A percentile compares a stretch with the other conserved stretches of the same genome.
phyloP scores from a whole-genome alignment of 306 rosid genomes.

The Quercus engelmannii region DNA sequence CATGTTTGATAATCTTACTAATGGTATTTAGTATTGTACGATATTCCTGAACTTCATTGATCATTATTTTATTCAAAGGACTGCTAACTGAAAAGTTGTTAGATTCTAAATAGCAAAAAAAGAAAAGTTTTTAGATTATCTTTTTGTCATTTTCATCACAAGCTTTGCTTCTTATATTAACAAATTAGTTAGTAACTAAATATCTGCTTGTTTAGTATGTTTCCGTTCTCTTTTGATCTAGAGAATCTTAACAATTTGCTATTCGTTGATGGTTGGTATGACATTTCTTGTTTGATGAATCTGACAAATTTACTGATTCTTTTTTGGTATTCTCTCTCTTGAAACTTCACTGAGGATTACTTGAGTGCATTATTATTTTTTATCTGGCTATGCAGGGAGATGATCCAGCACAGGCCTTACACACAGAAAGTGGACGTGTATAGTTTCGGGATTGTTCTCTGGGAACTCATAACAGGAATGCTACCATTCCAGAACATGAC shows the following conservation, averaged over 20 bases:
- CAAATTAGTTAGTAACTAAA: background rate
- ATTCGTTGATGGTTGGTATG: background rate
- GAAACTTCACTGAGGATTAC: background rate
- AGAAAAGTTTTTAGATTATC: too few relatives aligned
- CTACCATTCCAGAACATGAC: constrained; percentile 99
- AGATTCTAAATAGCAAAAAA: too few relatives aligned
- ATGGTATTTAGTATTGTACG: too few relatives aligned
- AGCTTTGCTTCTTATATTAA: background rate
- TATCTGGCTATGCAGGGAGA: constrained; percentile 66
- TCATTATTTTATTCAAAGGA: too few relatives aligned
- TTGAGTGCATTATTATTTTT: background rate
- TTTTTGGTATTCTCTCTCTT: background rate
- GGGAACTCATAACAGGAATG: constrained; percentile 96
- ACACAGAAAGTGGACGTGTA: constrained; percentile 93
- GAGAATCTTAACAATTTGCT: background rate
- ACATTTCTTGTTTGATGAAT: too few relatives aligned
- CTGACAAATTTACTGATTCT: background rate
- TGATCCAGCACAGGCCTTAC: constrained; percentile 99
- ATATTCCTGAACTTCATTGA: too few relatives aligned
- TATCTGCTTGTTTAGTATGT: background rate
- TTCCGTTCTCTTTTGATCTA: background rate
- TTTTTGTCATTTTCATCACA: background rate
- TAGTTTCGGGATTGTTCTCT: constrained; percentile 94
- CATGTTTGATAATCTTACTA: background rate
- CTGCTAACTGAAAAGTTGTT: too few relatives aligned